Conservation (phyloP, 164 flowering plant genomes). For the Magnolia officinalis region DNA sequence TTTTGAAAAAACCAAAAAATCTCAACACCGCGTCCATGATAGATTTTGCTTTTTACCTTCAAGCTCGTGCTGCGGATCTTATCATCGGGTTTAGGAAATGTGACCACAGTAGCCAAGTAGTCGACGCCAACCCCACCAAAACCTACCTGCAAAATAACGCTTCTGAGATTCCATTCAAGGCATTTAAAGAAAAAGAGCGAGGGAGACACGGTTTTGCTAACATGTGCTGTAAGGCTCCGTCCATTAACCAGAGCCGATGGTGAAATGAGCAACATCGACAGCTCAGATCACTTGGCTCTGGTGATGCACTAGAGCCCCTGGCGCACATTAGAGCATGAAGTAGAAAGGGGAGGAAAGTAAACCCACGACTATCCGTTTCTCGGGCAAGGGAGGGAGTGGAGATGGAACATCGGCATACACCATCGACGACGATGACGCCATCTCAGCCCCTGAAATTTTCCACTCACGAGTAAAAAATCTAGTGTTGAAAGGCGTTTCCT, state of each 20-base stretch:
- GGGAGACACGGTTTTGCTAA: not conserved
- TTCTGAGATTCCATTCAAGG: not conserved
- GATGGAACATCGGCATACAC: constrained; percentile 5
- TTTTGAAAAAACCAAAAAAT: no score
- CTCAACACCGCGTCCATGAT: not conserved
- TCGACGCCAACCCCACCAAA: constrained; percentile 50
- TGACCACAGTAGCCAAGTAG: constrained; percentile 65
- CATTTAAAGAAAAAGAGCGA: not conserved
- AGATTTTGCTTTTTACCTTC: constrained; percentile 35
- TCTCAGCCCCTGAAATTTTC: constrained; percentile 26
- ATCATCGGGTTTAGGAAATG: constrained; percentile 85
- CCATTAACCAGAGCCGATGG: no score
- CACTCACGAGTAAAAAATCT: not conserved
- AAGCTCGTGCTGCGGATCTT: constrained; percentile 77
- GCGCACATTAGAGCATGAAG: not conserved
- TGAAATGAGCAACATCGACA: no score
- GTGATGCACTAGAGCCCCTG: not conserved
- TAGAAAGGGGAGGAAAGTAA: not conserved
- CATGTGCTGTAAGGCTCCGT: no score
- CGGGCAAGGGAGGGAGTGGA: constrained; percentile 44
- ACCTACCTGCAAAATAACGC: constrained; percentile 45
- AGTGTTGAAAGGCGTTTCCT: no score
- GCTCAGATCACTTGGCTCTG: no score
- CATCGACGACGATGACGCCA: constrained; percentile 21
- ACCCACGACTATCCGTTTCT: constrained; percentile 47